Percentiles rank a stretch among this genome's conserved stretches.
These are phyloP conservation scores for Wickerhamomyces alni DNA, from an alignment of 805 yeast species.

Conservation along the genomic window DNA sequence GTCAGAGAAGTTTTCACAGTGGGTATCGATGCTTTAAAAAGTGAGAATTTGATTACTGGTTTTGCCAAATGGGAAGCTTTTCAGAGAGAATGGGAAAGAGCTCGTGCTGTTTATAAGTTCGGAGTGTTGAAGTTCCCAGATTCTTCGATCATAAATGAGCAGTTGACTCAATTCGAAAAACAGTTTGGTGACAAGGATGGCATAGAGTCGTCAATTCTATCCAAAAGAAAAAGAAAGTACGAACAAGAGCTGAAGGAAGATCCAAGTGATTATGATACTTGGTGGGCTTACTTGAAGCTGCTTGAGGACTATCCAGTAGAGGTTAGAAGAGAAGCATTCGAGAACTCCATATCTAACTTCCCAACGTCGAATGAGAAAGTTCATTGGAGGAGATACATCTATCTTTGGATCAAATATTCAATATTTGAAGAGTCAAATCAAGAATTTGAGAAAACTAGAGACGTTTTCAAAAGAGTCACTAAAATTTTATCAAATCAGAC, in stretches of 20 bases:
- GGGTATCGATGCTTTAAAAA: slow-evolving; percentile 50
- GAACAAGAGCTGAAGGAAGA: slow-evolving; percentile 38
- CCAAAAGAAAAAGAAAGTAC: slow-evolving; percentile 52
- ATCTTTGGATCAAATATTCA: slow-evolving; percentile 64
- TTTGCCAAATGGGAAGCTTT: slow-evolving; percentile 74
- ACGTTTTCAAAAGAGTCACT: slow-evolving; percentile 44
- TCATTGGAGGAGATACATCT: slow-evolving; percentile 65
- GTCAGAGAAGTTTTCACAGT: slow-evolving; percentile 62
- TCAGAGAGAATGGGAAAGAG: slow-evolving; percentile 55
- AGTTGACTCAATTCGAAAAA: slow-evolving; percentile 56
- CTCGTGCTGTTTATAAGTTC: slow-evolving; percentile 48
- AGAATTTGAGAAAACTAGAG: slow-evolving; percentile 41
- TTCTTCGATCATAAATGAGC: slow-evolving; percentile 30
- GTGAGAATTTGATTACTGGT: slow-evolving; percentile 30
- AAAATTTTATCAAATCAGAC: slow-evolving; percentile 42
- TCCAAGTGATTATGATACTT: slow-evolving; percentile 62
- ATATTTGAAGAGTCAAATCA: slow-evolving; percentile 50
- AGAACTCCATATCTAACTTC: slow-evolving; percentile 33
- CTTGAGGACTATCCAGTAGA: slow-evolving; percentile 33
- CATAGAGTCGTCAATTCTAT: slow-evolving; percentile 44
- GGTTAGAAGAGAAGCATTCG: slow-evolving; percentile 32
- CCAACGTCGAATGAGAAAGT: slow-evolving; percentile 34
- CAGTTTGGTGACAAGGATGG: slow-evolving; percentile 51
- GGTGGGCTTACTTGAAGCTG: slow-evolving; percentile 73
- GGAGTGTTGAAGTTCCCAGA: slow-evolving; percentile 42